These are phyloP conservation scores for Aspergillus hiratsukae DNA, from an alignment of 2,329 filamentous ascomycete genomes.

Conservation along the genomic window DNA sequence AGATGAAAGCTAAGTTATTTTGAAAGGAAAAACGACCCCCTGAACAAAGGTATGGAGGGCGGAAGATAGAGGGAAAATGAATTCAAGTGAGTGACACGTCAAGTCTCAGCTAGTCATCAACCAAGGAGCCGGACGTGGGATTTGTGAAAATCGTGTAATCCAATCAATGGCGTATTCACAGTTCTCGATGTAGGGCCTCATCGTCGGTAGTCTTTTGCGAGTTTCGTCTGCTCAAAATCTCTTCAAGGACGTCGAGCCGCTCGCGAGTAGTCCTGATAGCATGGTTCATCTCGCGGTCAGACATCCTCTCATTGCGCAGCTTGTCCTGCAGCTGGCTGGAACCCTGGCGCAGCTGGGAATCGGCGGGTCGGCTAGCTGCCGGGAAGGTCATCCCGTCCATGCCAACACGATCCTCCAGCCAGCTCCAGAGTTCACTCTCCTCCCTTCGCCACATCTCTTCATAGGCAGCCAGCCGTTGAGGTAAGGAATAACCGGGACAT, in stretches of 20 bases:
- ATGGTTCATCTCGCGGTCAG: slow-evolving; percentile 69
- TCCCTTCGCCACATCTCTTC: slow-evolving; percentile 89
- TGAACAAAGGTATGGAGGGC: not conserved
- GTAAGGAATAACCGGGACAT: slow-evolving; percentile 40
- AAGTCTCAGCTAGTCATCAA: not conserved
- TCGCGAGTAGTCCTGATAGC: slow-evolving; percentile 84
- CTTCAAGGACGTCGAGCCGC: slow-evolving; percentile 70
- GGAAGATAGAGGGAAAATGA: not conserved
- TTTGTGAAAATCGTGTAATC: not conserved
- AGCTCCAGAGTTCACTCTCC: slow-evolving; percentile 86
- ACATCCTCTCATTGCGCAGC: slow-evolving; percentile 63
- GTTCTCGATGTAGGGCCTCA: slow-evolving; percentile 19
- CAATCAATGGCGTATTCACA: slow-evolving; percentile 10
- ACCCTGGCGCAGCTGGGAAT: slow-evolving; percentile 42
- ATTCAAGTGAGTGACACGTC: slow-evolving; percentile 1
- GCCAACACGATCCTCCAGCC: slow-evolving; percentile 82
- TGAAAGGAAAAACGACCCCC: not conserved
- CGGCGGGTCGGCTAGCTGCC: slow-evolving; percentile 20
- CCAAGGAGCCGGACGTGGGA: not conserved
- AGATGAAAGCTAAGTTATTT: not conserved
- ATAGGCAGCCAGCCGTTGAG: slow-evolving; percentile 74
- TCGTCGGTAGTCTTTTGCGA: slow-evolving; percentile 14
- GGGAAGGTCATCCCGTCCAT: slow-evolving; percentile 54
- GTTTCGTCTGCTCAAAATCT: slow-evolving; percentile 61
- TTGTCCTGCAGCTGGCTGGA: slow-evolving; percentile 39